Conservation (phyloP, 1,284 basidiomycete genomes). For the Papiliotrema flavescens region DNA sequence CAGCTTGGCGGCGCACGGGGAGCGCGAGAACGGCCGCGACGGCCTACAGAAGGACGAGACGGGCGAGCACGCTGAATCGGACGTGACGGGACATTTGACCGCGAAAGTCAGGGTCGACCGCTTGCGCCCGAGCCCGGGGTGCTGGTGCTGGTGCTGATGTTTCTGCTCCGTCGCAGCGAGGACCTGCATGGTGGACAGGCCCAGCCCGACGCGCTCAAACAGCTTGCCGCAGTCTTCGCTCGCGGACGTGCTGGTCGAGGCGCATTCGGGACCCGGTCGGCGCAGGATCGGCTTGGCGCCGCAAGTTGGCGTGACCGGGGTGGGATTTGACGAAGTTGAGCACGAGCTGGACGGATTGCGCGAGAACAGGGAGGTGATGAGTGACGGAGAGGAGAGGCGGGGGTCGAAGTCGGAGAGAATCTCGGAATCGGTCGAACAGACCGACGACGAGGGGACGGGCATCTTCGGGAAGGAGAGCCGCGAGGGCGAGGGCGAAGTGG, state of each 20-base stretch:
- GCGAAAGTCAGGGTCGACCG: conserved; percentile 6
- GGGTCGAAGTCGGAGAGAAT: conserved; percentile 1
- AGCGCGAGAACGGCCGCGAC: neutral
- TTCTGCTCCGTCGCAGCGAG: neutral
- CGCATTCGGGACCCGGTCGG: neutral
- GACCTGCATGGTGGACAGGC: neutral
- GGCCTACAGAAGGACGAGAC: neutral
- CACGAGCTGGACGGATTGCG: conserved; percentile 18
- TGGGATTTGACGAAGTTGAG: conserved; percentile 3
- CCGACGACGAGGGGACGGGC: neutral
- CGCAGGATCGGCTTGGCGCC: conserved; percentile 5
- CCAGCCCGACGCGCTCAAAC: neutral
- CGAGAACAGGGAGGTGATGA: conserved; percentile 4
- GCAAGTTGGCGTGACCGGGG: conserved; percentile 4
- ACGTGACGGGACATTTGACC: conserved; percentile 2
- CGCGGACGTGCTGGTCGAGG: conserved; percentile 3
- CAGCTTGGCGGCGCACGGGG: neutral
- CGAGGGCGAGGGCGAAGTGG: neutral
- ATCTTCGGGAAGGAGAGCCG: conserved; percentile 38
- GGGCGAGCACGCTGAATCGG: conserved; percentile 4
- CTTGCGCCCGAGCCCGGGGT: neutral
- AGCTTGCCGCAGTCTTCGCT: conserved; percentile 2
- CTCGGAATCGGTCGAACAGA: conserved; percentile 8
- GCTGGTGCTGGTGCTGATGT: too few species aligned
- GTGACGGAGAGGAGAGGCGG: conserved; percentile 1